Percentiles rank a stretch among this genome's conserved stretches.
Evolutionary conservation across 2,329 filamentous ascomycete species (phyloP).

Genomic region (Penicillium occitanis): DNA sequence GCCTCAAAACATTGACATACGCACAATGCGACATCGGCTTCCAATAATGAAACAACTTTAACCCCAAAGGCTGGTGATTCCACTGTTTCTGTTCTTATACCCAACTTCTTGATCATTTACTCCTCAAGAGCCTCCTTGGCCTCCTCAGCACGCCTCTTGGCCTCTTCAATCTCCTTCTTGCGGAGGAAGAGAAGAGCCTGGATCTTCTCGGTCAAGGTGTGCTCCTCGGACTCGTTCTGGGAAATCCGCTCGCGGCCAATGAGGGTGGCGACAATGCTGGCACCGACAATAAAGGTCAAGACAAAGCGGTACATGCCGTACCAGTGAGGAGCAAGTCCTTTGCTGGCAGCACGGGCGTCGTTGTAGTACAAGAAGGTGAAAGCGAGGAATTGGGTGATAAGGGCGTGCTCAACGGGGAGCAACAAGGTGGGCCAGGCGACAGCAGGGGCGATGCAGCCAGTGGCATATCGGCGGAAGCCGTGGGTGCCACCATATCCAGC

Average conservation of each 20-base stretch:
- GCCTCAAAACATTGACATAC: constrained; percentile 14
- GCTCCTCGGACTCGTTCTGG: constrained; percentile 34
- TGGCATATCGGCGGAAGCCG: constrained; percentile 77
- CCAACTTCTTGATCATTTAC: constrained; percentile 10
- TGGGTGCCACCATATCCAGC: constrained; percentile 66
- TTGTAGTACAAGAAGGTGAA: constrained; percentile 86
- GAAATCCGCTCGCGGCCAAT: constrained; percentile 78
- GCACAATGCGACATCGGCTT: constrained; percentile 2
- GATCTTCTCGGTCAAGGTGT: constrained; percentile 51
- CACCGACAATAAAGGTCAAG: constrained; percentile 83
- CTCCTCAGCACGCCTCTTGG: constrained; percentile 37
- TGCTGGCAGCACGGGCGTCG: constrained; percentile 69
- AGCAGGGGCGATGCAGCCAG: constrained; percentile 75
- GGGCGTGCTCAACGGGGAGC: constrained; percentile 77
- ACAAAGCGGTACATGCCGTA: constrained; percentile 89
- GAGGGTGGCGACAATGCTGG: constrained; percentile 75
- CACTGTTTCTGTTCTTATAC: background rate
- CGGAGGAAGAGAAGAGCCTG: constrained; percentile 52
- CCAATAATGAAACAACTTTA: constrained; percentile 4
- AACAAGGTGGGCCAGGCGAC: constrained; percentile 88
- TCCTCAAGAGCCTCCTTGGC: constrained; percentile 31
- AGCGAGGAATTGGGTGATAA: constrained; percentile 80
- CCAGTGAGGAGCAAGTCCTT: constrained; percentile 81
- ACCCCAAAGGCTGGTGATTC: background rate
- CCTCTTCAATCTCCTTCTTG: constrained; percentile 48